phyloP scores from a whole-genome alignment of 1,284 basidiomycete genomes.

The Schizopora paradoxa region DNA sequence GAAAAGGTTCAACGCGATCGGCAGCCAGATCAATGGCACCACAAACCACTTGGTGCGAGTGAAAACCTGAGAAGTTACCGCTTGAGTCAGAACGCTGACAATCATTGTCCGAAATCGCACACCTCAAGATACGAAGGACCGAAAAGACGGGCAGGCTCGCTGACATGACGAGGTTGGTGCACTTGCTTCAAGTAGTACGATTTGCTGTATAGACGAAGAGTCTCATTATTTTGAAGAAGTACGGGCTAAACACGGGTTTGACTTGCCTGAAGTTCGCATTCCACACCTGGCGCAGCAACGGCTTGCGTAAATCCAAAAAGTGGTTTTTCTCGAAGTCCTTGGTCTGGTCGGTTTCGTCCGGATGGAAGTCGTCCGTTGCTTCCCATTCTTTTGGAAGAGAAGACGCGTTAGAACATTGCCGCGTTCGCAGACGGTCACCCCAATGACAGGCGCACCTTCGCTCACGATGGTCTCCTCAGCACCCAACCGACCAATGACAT shows the following conservation, averaged over 20 bases:
- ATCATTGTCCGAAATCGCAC: constrained; percentile 16
- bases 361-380: constrained; percentile 82
- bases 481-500: constrained; percentile 76
- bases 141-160: constrained; percentile 85
- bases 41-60: constrained; percentile 94
- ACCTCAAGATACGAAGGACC: constrained; percentile 81
- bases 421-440: neutral
- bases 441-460: constrained; percentile 51
- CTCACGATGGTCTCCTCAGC: constrained; percentile 69
- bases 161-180: constrained; percentile 90
- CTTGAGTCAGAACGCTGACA: neutral
- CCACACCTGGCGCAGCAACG: constrained; percentile 84
- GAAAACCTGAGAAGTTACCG: constrained; percentile 47
- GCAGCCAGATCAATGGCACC: constrained; percentile 89
- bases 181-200: constrained; percentile 95
- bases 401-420: constrained; percentile 3
- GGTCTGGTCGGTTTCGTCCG: constrained; percentile 76
- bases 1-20: constrained; percentile 81
- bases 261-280: constrained; percentile 70
- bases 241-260: neutral
- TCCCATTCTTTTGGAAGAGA: constrained; percentile 63
- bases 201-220: constrained; percentile 50
- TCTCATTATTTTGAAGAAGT: neutral
- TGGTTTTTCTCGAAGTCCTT: constrained; percentile 84
- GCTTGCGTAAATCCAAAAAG: constrained; percentile 89